A percentile compares a stretch with the other conserved stretches of the same genome.
Evolutionary conservation across 2,329 filamentous ascomycete genomes (phyloP).

Genomic region (Penicillium brasilianum): DNA sequence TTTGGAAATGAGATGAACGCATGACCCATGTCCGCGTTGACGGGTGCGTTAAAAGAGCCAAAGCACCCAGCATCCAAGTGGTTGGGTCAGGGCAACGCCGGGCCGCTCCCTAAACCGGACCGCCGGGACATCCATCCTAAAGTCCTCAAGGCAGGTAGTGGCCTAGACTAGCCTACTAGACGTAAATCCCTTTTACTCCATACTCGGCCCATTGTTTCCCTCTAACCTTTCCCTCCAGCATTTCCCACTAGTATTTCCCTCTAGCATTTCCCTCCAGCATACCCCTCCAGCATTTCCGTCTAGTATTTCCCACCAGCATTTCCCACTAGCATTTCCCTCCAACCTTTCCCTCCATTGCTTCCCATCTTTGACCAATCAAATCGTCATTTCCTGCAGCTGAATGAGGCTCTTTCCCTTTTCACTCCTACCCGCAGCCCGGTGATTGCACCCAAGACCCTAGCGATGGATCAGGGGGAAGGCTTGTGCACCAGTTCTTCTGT

Average conservation of each 20-base stretch:
- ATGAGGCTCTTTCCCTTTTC: constrained; percentile 3
- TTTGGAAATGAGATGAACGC: not conserved
- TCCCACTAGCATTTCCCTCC: too few species aligned
- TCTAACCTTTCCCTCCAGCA: too few species aligned
- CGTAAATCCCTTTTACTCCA: not conserved
- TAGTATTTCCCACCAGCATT: too few species aligned
- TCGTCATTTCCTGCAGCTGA: not conserved
- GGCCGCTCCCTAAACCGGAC: not conserved
- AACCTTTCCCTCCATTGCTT: not conserved
- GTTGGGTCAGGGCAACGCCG: not conserved
- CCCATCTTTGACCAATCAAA: not conserved
- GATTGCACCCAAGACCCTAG: not conserved
- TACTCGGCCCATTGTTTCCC: too few species aligned
- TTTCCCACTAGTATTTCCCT: too few species aligned
- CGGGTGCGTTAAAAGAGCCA: not conserved
- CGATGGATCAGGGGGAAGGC: not conserved
- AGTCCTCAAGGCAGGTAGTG: too few species aligned
- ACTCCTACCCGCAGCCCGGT: not conserved
- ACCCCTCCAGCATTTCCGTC: too few species aligned
- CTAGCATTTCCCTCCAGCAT: too few species aligned
- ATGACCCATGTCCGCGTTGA: not conserved
- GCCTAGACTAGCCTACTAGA: not conserved
- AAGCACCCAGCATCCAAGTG: not conserved
- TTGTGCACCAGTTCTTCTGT: not conserved
- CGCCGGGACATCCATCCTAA: not conserved